These are phyloP conservation scores for Fusarium dimerum DNA, from an alignment of 2,329 filamentous ascomycete genomes.

Conservation along the genomic window DNA sequence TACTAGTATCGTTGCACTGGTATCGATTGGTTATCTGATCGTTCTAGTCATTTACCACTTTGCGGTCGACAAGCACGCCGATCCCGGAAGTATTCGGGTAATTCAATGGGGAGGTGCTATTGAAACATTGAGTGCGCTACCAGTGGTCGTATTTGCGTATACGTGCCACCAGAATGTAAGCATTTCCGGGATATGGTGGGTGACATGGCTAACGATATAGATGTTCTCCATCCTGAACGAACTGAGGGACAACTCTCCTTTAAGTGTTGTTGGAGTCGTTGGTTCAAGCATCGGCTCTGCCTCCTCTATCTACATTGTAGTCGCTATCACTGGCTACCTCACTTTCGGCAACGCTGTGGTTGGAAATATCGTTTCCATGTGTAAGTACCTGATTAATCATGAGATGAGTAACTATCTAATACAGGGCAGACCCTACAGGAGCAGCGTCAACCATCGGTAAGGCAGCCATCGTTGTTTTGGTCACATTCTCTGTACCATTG, in stretches of 20 bases:
- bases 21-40: slow-evolving; percentile 93
- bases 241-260: slow-evolving; percentile 79
- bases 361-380: slow-evolving; percentile 95
- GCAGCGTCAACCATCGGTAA: slow-evolving; percentile 89
- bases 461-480: slow-evolving; percentile 90
- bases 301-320: slow-evolving; percentile 83
- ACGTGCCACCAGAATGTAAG: slow-evolving; percentile 96
- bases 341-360: slow-evolving; percentile 89
- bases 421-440: slow-evolving; percentile 38
- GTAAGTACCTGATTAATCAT: slow-evolving; percentile 47
- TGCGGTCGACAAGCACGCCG: slow-evolving; percentile 72
- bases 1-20: slow-evolving; percentile 85
- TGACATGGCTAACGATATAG: slow-evolving; percentile 43
- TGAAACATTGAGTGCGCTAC: slow-evolving; percentile 79
- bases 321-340: slow-evolving; percentile 92
- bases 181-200: neutral
- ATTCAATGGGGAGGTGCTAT: slow-evolving; percentile 79
- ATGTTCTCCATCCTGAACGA: slow-evolving; percentile 99
- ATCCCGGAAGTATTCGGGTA: slow-evolving; percentile 73
- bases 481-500: slow-evolving; percentile 94
- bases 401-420: slow-evolving; percentile 18
- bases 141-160: slow-evolving; percentile 98
- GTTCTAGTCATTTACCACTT: slow-evolving; percentile 94
- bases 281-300: slow-evolving; percentile 83
- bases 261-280: slow-evolving; percentile 74